Percentiles rank a stretch among this genome's conserved stretches.
Evolutionary conservation across 495 filamentous ascomycete genomes (phyloP).

Genomic region (Neurospora tetrasperma): DNA sequence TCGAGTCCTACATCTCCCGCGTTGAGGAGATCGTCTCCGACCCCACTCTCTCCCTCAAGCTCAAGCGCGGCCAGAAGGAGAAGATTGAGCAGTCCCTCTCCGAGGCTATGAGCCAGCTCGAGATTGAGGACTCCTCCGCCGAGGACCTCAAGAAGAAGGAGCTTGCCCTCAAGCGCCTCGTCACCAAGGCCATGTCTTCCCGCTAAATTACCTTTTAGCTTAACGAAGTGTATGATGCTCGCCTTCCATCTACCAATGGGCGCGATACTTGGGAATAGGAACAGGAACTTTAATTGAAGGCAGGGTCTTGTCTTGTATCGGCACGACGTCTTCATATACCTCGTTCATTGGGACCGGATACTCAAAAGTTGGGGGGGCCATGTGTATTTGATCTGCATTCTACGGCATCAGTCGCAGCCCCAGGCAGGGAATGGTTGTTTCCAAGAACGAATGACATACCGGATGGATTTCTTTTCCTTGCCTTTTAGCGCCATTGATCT

Average conservation of each 20-base stretch:
- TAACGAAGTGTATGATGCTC: slow-evolving; percentile 16
- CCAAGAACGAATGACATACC: slow-evolving; percentile 22
- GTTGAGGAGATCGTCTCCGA: slow-evolving; percentile 98
- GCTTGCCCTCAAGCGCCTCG: slow-evolving; percentile 90
- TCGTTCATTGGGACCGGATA: slow-evolving; percentile 18
- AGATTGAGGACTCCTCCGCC: slow-evolving; percentile 57
- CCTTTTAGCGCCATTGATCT: slow-evolving; percentile 22
- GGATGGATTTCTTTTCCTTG: slow-evolving; percentile 24
- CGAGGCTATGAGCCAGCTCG: slow-evolving; percentile 41
- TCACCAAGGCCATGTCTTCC: slow-evolving; percentile 94
- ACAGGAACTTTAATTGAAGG: slow-evolving; percentile 13
- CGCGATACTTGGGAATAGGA: slow-evolving; percentile 14
- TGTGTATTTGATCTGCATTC: slow-evolving; percentile 19
- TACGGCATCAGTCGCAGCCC: slow-evolving; percentile 15
- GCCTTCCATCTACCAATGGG: slow-evolving; percentile 25
- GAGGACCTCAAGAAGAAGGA: slow-evolving; percentile 99
- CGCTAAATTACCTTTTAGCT: slow-evolving; percentile 46
- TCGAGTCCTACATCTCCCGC: slow-evolving; percentile 97
- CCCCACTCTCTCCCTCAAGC: slow-evolving; percentile 87
- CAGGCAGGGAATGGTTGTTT: slow-evolving; percentile 23
- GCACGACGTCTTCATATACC: slow-evolving; percentile 23
- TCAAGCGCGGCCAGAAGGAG: slow-evolving; percentile 98
- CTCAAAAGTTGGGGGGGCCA: slow-evolving; percentile 14
- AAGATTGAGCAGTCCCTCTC: slow-evolving; percentile 86
- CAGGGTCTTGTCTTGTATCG: slow-evolving; percentile 15